A percentile compares a stretch with the other conserved stretches of the same genome.
phyloP scores from a whole-genome alignment of 768 basidiomycete species.

The Pisolithus sp. region DNA sequence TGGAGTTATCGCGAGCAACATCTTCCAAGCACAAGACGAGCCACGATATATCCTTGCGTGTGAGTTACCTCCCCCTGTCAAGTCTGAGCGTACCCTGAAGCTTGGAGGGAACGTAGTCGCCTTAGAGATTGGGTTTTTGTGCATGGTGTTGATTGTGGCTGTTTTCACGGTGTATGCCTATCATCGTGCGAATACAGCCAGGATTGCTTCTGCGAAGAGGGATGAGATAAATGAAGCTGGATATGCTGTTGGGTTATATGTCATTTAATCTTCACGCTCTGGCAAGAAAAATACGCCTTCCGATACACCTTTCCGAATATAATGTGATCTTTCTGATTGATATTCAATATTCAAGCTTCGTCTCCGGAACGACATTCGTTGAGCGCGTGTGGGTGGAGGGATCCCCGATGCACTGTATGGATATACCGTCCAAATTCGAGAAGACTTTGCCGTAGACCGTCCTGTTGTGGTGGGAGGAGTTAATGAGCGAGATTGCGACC shows the following conservation, averaged over 20 bases:
- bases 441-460: too few relatives aligned
- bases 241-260: background rate
- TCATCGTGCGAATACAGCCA: background rate
- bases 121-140: background rate
- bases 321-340: too few relatives aligned
- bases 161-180: background rate
- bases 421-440: too few relatives aligned
- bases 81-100: background rate
- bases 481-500: too few relatives aligned
- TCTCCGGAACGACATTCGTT: too few relatives aligned
- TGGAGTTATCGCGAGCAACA: slow-evolving; percentile 26
- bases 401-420: too few relatives aligned
- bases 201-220: background rate
- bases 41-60: slow-evolving; percentile 57
- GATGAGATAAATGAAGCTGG: background rate
- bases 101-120: background rate
- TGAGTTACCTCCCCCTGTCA: slow-evolving; percentile 25
- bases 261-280: background rate
- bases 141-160: background rate
- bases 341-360: too few relatives aligned
- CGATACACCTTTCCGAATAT: too few relatives aligned
- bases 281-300: too few relatives aligned
- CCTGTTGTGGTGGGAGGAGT: too few relatives aligned
- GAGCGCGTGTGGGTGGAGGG: too few relatives aligned
- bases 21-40: slow-evolving; percentile 50